phyloP scores from a whole-genome alignment of 441 rosid species.

The Erodium trifolium region DNA sequence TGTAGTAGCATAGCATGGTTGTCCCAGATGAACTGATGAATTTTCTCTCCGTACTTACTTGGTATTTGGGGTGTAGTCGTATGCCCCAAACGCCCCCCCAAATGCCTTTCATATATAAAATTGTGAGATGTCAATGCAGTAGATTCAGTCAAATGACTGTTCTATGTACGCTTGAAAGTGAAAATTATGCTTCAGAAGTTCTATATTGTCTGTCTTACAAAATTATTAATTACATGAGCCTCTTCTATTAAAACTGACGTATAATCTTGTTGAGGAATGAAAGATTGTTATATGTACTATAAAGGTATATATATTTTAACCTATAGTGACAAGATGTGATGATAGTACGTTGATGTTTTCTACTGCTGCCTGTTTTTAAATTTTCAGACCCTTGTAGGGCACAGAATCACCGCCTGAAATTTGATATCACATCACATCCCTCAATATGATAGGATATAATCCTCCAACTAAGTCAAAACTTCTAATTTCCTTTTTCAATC shows the following conservation, averaged over 20 bases:
- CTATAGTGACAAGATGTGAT: neutral
- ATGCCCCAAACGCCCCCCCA: neutral
- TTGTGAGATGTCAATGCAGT: neutral
- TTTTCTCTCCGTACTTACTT: neutral
- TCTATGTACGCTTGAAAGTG: neutral
- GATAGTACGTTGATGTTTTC: neutral
- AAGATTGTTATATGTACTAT: neutral
- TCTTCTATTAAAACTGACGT: neutral
- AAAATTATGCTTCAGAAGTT: neutral
- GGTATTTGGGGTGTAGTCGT: neutral
- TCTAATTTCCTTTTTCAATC: neutral
- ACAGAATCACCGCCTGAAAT: neutral
- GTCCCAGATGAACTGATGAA: neutral
- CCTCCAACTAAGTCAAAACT: slow-evolving; percentile 1
- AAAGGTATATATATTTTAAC: neutral
- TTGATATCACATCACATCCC: neutral
- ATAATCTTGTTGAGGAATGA: neutral
- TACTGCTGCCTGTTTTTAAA: neutral
- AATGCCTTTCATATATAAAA: neutral
- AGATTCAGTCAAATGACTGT: neutral
- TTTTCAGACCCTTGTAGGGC: neutral
- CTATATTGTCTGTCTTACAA: neutral
- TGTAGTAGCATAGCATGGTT: neutral
- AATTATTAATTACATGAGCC: neutral
- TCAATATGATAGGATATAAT: neutral